These are phyloP conservation scores for Rhizopogon vinicolor DNA, from an alignment of 768 basidiomycete genomes.

Conservation along the genomic window DNA sequence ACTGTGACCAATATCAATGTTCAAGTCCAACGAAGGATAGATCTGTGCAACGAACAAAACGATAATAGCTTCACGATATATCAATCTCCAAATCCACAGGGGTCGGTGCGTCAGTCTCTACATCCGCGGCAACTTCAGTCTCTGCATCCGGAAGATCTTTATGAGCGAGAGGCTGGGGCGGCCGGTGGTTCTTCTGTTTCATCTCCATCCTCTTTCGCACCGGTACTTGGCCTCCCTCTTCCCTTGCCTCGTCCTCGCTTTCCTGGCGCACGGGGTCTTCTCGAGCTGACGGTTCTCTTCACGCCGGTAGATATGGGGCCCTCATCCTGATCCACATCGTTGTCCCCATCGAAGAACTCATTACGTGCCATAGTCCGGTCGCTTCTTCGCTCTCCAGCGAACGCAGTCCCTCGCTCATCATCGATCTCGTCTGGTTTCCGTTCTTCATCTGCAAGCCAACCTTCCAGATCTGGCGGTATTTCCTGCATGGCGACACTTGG, in stretches of 20 bases:
- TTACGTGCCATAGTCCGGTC: constrained; percentile 54
- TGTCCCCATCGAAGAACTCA: constrained; percentile 72
- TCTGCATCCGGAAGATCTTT: constrained; percentile 29
- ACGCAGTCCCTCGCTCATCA: constrained; percentile 57
- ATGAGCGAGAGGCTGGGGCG: constrained; percentile 20
- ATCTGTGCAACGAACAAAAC: constrained; percentile 26
- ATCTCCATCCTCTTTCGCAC: constrained; percentile 30
- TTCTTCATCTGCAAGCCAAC: constrained; percentile 70
- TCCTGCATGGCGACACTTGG: constrained; percentile 97
- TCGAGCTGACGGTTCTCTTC: constrained; percentile 11
- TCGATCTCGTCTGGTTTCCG: constrained; percentile 62
- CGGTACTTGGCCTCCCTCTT: constrained; percentile 27
- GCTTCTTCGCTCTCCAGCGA: constrained; percentile 46
- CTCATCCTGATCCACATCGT: constrained; percentile 54
- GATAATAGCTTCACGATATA: constrained; percentile 42
- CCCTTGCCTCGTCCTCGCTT: constrained; percentile 28
- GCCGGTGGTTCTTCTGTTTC: constrained; percentile 30
- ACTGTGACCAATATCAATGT: too few relatives aligned
- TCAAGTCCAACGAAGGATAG: too few relatives aligned
- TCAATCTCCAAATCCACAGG: constrained; percentile 35
- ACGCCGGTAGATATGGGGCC: constrained; percentile 27
- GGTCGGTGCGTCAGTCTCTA: constrained; percentile 31
- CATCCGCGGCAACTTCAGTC: constrained; percentile 19
- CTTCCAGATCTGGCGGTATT: constrained; percentile 88
- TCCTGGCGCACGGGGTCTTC: constrained; percentile 18